These are phyloP conservation scores for Nitzschia sp. DNA, from an alignment of 108 stramenopile genomes.

Conservation along the genomic window DNA sequence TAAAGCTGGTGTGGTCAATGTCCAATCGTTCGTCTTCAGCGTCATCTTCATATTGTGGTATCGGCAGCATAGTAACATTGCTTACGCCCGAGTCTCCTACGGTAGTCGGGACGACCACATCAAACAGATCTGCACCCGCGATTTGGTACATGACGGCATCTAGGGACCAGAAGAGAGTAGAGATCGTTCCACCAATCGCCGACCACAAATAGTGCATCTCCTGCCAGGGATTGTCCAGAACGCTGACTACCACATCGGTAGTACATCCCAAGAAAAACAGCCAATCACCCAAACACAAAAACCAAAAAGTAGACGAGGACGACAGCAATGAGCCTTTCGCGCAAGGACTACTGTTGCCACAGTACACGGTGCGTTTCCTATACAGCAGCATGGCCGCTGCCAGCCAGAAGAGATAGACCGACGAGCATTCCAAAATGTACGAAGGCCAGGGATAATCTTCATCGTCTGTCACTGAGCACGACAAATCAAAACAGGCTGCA, in stretches of 20 bases:
- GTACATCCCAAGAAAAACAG: conserved; percentile 6
- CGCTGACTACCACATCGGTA: neutral
- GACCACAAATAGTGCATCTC: neutral
- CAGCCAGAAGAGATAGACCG: conserved; percentile 4
- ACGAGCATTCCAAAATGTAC: neutral
- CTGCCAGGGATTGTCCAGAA: conserved; percentile 5
- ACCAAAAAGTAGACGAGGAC: too few species aligned
- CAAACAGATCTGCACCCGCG: conserved; percentile 14
- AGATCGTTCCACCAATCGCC: neutral
- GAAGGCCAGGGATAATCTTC: conserved; percentile 21
- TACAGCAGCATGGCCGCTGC: conserved; percentile 1
- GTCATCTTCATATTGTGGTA: too few species aligned
- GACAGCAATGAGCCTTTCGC: neutral
- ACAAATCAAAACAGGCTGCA: conserved; percentile 10
- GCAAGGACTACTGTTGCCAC: neutral
- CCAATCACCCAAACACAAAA: conserved; percentile 13
- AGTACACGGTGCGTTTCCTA: neutral
- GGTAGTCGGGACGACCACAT: neutral
- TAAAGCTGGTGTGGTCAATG: too few species aligned
- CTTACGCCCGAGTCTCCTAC: too few species aligned
- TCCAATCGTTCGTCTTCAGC: too few species aligned
- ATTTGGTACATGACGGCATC: conserved; percentile 8
- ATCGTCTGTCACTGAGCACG: neutral
- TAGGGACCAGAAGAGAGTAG: neutral
- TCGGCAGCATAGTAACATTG: too few species aligned